Percentiles rank a stretch among this genome's conserved stretches.
These are phyloP conservation scores for Trichoderma semiorbis DNA, from an alignment of 2,329 filamentous ascomycete species.

Conservation along the genomic window DNA sequence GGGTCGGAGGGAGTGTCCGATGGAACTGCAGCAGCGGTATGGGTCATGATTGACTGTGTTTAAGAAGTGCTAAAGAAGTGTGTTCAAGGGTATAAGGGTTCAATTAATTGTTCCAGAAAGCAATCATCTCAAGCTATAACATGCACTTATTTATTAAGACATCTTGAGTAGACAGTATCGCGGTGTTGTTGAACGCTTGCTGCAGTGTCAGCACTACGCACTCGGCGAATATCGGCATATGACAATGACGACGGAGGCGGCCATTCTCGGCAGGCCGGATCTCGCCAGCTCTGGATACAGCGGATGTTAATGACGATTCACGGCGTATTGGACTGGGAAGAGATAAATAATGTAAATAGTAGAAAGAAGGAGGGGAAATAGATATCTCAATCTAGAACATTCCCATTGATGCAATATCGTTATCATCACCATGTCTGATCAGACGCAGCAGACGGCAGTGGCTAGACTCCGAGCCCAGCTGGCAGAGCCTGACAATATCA, in stretches of 20 bases:
- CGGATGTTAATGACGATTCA: neutral
- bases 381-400: neutral
- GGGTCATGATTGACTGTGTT: neutral
- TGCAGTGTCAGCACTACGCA: neutral
- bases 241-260: neutral
- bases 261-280: neutral
- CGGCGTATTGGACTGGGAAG: neutral
- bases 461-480: slow-evolving; percentile 28
- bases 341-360: neutral
- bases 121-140: neutral
- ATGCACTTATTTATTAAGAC: neutral
- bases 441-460: slow-evolving; percentile 2
- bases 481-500: slow-evolving; percentile 36
- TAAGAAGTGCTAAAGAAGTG: neutral
- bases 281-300: neutral
- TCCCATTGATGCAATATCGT: neutral
- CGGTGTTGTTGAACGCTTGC: neutral
- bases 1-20: neutral
- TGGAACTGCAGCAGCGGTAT: neutral
- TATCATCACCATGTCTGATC: neutral
- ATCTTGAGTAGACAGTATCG: neutral
- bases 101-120: neutral
- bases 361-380: neutral
- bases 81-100: neutral
- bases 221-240: neutral